Base-by-base conservation (phyloP, 768 basidiomycete genomes). In the Lyophyllum decastes region DNA sequence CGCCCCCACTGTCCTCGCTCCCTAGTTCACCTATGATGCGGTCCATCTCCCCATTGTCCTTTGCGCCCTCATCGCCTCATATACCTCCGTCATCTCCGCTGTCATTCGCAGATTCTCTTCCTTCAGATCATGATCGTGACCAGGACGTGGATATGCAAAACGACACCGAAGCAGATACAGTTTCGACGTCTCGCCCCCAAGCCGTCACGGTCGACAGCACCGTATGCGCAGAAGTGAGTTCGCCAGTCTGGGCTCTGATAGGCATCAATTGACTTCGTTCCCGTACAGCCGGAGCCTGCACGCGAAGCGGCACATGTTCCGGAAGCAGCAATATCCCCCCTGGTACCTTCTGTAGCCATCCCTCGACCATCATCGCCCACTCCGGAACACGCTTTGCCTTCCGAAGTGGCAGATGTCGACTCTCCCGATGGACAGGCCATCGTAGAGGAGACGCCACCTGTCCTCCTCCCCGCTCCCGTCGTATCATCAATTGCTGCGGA, bases 1-100 rank as follows among this genome's bases (percentile, higher is more conserved):
- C 81, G 2, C 79, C 80, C 21, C 72, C 75, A 5, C 63, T 75
- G 26, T 81, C 81, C 0, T 74, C 76, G 22, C 61, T 64, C 34
- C 67, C 73, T 35, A 68, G 72, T 35, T 73, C 77, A 25, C 69
- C 76, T 24, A 61, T 70, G 57, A 70, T 68, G 60, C 72, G 67
- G 66, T 73, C 80, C 61, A 69, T 68, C 57, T 77, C 74, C 30
- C 68, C 69, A 35, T 40, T 62, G 35, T 67, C 64, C 8, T 59
- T 52, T 49, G 61, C 64, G 22, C 62, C 54, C 22, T 67, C 57
- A 22, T 57, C 65, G 14, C 68, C 66, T 4, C 61, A 61, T 25
- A 54, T 70, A 34, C 61, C 65, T 26, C 67, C 70, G 21, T 72
- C 70, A 11, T 59, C 57, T 6, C 61, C 62, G 2, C 46, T 65